phyloP scores from a whole-genome alignment of 345 rosid genomes.

The Brassica nigra region DNA sequence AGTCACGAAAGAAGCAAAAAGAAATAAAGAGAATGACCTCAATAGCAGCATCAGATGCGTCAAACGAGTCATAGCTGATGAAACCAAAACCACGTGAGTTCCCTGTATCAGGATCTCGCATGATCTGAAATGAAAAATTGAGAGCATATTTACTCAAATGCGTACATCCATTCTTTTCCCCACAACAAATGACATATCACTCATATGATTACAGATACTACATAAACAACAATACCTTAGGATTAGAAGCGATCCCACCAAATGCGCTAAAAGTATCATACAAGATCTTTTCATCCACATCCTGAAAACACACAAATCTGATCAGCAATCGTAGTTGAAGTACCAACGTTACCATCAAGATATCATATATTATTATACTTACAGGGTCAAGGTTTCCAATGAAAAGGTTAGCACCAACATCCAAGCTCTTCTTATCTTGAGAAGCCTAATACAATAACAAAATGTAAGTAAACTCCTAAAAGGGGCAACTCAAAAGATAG shows the following conservation, averaged over 20 bases:
- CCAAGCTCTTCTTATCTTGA: slow-evolving; percentile 98
- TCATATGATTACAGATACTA: not conserved
- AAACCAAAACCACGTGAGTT: slow-evolving; percentile 97
- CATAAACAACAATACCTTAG: slow-evolving; percentile 59
- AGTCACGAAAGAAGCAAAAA: not conserved
- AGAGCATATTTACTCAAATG: slow-evolving; percentile 2
- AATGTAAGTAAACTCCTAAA: not conserved
- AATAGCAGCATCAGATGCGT: slow-evolving; percentile 97
- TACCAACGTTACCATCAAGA: not conserved
- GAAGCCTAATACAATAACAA: slow-evolving; percentile 62
- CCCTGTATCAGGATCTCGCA: slow-evolving; percentile 98
- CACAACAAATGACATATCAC: not conserved
- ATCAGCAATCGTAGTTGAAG: slow-evolving; percentile 3
- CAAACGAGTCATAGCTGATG: slow-evolving; percentile 95
- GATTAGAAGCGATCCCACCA: slow-evolving; percentile 94
- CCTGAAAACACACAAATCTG: slow-evolving; percentile 50
- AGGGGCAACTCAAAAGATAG: not conserved
- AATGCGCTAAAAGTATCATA: slow-evolving; percentile 98
- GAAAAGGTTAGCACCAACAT: slow-evolving; percentile 97
- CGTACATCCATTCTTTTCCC: not conserved
- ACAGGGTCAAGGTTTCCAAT: slow-evolving; percentile 98
- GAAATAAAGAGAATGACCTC: slow-evolving; percentile 55
- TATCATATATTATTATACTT: slow-evolving; percentile 34
- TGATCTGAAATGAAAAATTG: slow-evolving; percentile 54
- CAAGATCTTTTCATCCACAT: slow-evolving; percentile 95